These are phyloP conservation scores for Citrus sinensis DNA, from an alignment of 345 rosid species.

Conservation along the genomic window DVS_A1.0 CM039167.1:4948501-4949000, in stretches of 20 bases:
- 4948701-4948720: neutral
- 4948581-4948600: neutral
- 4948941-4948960: neutral
- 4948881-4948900: neutral
- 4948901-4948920: neutral
- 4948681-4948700: neutral
- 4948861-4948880: neutral
- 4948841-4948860: neutral
- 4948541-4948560: neutral
- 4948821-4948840: neutral
- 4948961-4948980: slow-evolving; percentile 37
- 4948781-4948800: neutral
- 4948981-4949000: slow-evolving; percentile 59
- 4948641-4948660: neutral
- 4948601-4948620: neutral
- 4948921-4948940: neutral
- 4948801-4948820: neutral
- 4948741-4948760: neutral
- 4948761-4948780: neutral
- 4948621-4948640: neutral
- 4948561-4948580: neutral
- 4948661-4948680: neutral
- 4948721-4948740: neutral
- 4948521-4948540: neutral
- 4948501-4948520: slow-evolving; percentile 60